phyloP scores from a whole-genome alignment of 2,329 filamentous ascomycete species.

The Ascochyta rabiei region DNA sequence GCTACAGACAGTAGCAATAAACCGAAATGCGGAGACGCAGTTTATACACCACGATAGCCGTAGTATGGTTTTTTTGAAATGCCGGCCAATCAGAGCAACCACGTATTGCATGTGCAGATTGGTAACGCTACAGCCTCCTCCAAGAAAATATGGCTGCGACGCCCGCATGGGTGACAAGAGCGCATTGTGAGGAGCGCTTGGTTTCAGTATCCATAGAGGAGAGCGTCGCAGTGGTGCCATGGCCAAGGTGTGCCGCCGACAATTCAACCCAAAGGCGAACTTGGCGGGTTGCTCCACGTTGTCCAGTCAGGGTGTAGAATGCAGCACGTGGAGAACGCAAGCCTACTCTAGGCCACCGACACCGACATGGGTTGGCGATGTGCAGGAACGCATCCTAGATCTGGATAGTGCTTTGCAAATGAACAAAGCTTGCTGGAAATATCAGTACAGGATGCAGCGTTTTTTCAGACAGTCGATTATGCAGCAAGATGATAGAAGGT shows the following conservation, averaged over 20 bases:
- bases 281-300: conserved; percentile 22
- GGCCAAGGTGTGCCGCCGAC: conserved; percentile 31
- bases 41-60: conserved; percentile 30
- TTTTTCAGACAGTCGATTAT: neutral
- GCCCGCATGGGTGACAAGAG: conserved; percentile 30
- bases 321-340: conserved; percentile 18
- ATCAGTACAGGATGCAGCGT: neutral
- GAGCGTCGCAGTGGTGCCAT: conserved; percentile 20
- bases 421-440: neutral
- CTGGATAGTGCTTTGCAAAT: conserved; percentile 11
- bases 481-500: too few species aligned
- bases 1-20: conserved; percentile 23
- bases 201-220: conserved; percentile 24
- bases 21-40: conserved; percentile 27
- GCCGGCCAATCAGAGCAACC: conserved; percentile 24
- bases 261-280: conserved; percentile 22
- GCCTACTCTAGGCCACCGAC: conserved; percentile 7
- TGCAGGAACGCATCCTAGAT: conserved; percentile 6
- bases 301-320: conserved; percentile 27
- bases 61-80: conserved; percentile 16
- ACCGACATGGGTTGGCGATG: conserved; percentile 14
- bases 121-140: conserved; percentile 24
- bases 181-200: conserved; percentile 26
- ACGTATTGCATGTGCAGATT: conserved; percentile 28
- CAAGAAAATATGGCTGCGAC: conserved; percentile 22